Evolutionary conservation across 208 protist species (phyloP).

Genomic region (Leishmania tropica): DNA sequence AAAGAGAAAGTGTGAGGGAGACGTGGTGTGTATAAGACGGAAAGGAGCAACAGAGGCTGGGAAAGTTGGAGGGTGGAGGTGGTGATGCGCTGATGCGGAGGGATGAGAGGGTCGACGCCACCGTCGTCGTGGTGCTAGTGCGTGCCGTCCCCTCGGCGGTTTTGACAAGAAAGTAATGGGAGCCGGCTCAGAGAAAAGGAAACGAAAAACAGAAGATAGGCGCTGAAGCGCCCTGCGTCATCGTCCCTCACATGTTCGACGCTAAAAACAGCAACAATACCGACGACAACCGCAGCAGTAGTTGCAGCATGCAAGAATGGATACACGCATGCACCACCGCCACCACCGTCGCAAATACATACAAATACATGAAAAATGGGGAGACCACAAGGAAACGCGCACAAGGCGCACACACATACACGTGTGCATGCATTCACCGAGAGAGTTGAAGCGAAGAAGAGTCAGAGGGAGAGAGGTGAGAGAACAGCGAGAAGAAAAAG

Average conservation of each 20-base stretch:
- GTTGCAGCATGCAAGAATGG: background rate
- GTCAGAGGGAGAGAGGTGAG: background rate
- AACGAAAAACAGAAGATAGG: background rate
- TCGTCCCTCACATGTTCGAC: background rate
- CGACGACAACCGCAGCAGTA: background rate
- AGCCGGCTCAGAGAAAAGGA: conserved; percentile 8
- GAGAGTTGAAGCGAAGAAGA: no score
- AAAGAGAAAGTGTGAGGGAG: background rate
- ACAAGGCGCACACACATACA: background rate
- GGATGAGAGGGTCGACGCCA: background rate
- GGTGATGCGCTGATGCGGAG: background rate
- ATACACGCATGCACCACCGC: background rate
- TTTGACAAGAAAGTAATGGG: background rate
- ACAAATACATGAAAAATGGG: background rate
- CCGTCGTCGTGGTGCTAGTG: background rate
- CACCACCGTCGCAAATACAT: background rate
- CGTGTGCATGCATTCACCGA: background rate
- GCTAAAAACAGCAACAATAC: background rate
- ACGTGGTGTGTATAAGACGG: background rate
- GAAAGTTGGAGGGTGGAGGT: background rate
- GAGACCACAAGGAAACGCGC: background rate
- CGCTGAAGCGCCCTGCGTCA: background rate
- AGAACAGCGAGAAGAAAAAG: background rate
- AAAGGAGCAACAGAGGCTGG: background rate
- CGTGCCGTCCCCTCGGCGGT: background rate